Evolutionary conservation across 2,329 filamentous ascomycete genomes (phyloP).

Genomic region (Fusarium lyarnte): DNA sequence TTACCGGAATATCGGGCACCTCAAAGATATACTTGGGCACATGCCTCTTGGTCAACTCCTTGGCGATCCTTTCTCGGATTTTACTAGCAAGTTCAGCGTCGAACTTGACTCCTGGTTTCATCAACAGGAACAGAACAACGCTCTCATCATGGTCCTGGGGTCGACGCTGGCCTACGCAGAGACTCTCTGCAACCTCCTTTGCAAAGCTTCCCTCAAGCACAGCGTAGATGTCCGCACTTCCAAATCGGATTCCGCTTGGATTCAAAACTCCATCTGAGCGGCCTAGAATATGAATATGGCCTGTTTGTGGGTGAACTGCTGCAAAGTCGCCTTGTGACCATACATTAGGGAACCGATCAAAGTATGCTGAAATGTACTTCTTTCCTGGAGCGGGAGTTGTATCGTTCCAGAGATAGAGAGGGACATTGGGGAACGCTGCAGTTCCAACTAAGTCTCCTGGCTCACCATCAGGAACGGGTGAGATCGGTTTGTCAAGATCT

Average conservation of each 20-base stretch:
- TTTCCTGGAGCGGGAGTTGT: conserved; percentile 57
- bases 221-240: conserved; percentile 81
- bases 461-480: conserved; percentile 63
- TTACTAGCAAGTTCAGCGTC: conserved; percentile 62
- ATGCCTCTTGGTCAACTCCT: conserved; percentile 75
- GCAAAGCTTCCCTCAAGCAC: conserved; percentile 75
- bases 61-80: conserved; percentile 72
- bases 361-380: conserved; percentile 70
- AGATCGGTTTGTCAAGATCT: conserved; percentile 58
- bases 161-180: conserved; percentile 82
- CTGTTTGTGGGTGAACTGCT: conserved; percentile 73
- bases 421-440: conserved; percentile 78
- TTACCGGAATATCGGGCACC: conserved; percentile 81
- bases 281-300: conserved; percentile 72
- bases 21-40: conserved; percentile 83
- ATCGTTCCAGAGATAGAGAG: conserved; percentile 72
- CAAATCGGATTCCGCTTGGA: conserved; percentile 81
- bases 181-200: conserved; percentile 71
- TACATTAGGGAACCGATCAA: conserved; percentile 70
- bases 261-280: conserved; percentile 83
- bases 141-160: conserved; percentile 64
- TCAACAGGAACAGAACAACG: conserved; percentile 65
- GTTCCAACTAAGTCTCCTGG: conserved; percentile 81
- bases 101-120: conserved; percentile 66
- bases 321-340: conserved; percentile 90